Evolutionary conservation across 2,329 filamentous ascomycete species (phyloP).

Genomic region (Colletotrichum falcatum): DNA sequence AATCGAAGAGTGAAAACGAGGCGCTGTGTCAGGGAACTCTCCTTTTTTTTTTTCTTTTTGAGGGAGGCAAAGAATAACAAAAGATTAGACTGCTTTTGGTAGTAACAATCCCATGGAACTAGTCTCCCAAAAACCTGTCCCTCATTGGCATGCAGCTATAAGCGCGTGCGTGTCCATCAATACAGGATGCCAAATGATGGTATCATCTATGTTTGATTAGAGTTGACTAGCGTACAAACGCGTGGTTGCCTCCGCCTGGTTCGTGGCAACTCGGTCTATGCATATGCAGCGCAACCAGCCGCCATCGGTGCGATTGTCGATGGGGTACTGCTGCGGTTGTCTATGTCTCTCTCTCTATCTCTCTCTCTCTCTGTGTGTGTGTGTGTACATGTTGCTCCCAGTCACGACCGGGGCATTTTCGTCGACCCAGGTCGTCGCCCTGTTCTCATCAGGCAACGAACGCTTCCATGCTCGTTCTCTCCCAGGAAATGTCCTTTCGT

Average conservation of each 20-base stretch:
- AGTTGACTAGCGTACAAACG: not conserved
- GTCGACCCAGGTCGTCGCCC: not conserved
- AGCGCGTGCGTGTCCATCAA: not conserved
- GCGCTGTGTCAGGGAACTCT: not conserved
- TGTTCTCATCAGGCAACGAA: too few species aligned
- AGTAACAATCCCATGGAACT: conserved; percentile 3
- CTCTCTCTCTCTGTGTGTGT: too few species aligned
- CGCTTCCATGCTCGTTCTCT: not conserved
- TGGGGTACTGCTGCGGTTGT: not conserved
- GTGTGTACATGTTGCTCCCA: not conserved
- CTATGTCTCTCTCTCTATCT: not conserved
- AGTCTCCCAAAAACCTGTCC: not conserved
- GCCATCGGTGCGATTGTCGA: not conserved
- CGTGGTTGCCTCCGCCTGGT: not conserved
- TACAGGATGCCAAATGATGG: not conserved
- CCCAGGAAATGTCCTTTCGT: too few species aligned
- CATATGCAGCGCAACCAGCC: not conserved
- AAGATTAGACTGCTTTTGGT: conserved; percentile 6
- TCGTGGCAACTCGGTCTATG: not conserved
- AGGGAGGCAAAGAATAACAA: conserved; percentile 12
- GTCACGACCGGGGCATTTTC: not conserved
- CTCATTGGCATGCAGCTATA: not conserved
- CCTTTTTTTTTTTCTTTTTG: not conserved
- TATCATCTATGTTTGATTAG: not conserved
- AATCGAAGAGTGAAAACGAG: conserved; percentile 19